A percentile compares a stretch with the other conserved stretches of the same genome.
These are phyloP conservation scores for Gracilaria gracilis DNA, from an alignment of 23 red algal genomes.

Conservation along the genomic window DNA sequence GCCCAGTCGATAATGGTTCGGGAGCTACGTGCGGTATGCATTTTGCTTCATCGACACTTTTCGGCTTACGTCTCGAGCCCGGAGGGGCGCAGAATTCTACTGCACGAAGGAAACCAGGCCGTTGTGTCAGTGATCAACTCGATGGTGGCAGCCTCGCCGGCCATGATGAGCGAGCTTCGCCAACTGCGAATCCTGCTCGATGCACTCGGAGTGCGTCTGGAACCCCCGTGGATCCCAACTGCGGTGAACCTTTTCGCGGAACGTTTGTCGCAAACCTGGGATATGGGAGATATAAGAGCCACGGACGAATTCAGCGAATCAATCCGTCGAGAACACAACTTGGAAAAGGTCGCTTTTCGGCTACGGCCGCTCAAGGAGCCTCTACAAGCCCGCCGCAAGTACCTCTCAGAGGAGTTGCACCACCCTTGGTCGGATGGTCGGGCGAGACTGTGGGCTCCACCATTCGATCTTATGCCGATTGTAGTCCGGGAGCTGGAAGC, in stretches of 20 bases:
- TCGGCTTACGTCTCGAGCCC: not conserved
- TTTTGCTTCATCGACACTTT: not conserved
- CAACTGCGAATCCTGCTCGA: not conserved
- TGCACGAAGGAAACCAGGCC: conserved; percentile 30
- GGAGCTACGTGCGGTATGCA: not conserved
- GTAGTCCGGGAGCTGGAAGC: conserved; percentile 5
- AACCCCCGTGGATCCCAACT: conserved; percentile 8
- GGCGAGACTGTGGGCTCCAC: not conserved
- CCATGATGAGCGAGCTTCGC: conserved; percentile 60
- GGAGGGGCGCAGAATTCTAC: not conserved
- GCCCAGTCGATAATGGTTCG: not conserved
- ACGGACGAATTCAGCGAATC: not conserved
- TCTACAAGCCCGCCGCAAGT: not conserved
- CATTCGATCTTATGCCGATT: not conserved
- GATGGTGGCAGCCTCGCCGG: conserved; percentile 9
- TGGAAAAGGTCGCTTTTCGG: not conserved
- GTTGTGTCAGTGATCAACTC: not conserved
- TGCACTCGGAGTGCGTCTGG: not conserved
- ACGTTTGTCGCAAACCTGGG: not conserved
- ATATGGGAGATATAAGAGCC: not conserved
- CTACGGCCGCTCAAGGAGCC: not conserved
- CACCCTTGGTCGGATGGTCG: not conserved
- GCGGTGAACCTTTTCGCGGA: conserved; percentile 46
- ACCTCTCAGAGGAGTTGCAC: not conserved
- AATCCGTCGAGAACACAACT: not conserved